phyloP scores from a whole-genome alignment of 2,329 filamentous ascomycete genomes.

The Fusarium tuaranense region DNA sequence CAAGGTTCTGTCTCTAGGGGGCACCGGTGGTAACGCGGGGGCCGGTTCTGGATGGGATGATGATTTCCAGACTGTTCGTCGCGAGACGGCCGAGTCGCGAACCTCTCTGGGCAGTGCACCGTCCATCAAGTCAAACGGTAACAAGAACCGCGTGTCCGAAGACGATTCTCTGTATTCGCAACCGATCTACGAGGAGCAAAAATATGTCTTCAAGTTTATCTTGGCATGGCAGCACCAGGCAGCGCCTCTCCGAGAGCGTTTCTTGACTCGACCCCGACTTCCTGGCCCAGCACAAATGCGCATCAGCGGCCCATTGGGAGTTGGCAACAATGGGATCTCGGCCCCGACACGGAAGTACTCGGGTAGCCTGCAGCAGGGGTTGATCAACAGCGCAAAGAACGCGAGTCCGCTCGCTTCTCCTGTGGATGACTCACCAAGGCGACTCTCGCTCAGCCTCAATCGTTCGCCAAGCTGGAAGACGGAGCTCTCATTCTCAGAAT shows the following conservation, averaged over 20 bases:
- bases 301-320: slow-evolving; percentile 58
- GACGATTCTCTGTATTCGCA: slow-evolving; percentile 66
- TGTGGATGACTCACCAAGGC: slow-evolving; percentile 43
- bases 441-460: slow-evolving; percentile 33
- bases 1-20: slow-evolving; percentile 65
- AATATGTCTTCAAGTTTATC: slow-evolving; percentile 80
- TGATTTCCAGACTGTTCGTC: slow-evolving; percentile 62
- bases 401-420: slow-evolving; percentile 54
- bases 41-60: slow-evolving; percentile 51
- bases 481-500: slow-evolving; percentile 38
- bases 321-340: slow-evolving; percentile 54
- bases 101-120: slow-evolving; percentile 34
- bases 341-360: slow-evolving; percentile 61
- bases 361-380: slow-evolving; percentile 57
- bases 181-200: slow-evolving; percentile 65
- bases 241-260: slow-evolving; percentile 67
- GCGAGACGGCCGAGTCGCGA: slow-evolving; percentile 62
- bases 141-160: slow-evolving; percentile 57
- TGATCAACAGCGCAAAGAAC: slow-evolving; percentile 65
- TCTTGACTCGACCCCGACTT: slow-evolving; percentile 76
- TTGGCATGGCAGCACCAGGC: slow-evolving; percentile 72
- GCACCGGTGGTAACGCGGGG: slow-evolving; percentile 26
- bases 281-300: slow-evolving; percentile 77
- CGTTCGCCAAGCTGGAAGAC: slow-evolving; percentile 27
- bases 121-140: slow-evolving; percentile 47